A percentile compares a stretch with the other conserved stretches of the same genome.
These are phyloP conservation scores for Pistacia vera DNA, from an alignment of 345 rosid genomes.

Conservation along the genomic window DNA sequence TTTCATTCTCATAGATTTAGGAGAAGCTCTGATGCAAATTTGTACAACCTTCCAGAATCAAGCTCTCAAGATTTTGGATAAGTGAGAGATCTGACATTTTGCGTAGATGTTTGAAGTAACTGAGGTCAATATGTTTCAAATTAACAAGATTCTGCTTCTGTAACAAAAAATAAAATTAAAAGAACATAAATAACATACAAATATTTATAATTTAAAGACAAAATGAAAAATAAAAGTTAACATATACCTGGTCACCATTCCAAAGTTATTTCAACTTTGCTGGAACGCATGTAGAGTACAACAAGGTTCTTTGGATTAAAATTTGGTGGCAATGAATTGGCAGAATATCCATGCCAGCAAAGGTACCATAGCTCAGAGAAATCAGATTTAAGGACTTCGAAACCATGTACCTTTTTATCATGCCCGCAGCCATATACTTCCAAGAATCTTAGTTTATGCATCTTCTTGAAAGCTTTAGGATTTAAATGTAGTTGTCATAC, in stretches of 20 bases:
- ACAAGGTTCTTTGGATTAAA: conserved; percentile 16
- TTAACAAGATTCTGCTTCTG: conserved; percentile 21
- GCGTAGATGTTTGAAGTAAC: neutral
- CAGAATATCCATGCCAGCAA: conserved; percentile 1
- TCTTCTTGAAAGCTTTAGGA: no score
- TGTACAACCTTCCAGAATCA: neutral
- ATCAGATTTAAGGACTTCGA: no score
- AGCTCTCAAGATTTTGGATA: neutral
- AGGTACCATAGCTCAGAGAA: conserved; percentile 7
- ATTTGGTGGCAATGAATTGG: neutral
- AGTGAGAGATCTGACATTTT: neutral
- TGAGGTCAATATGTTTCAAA: conserved; percentile 12
- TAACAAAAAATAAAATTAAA: no score
- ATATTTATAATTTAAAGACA: no score
- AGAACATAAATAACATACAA: no score
- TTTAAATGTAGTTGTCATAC: no score
- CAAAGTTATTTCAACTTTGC: conserved; percentile 9
- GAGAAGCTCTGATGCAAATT: neutral
- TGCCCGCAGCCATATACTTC: neutral
- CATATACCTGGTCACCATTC: conserved; percentile 5
- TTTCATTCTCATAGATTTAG: conserved; percentile 18
- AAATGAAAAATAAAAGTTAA: no score
- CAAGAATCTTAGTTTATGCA: conserved; percentile 5
- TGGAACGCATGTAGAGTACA: neutral
- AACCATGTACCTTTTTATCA: conserved; percentile 1